phyloP scores from a whole-genome alignment of 352 stramenopile genomes.

The Pythium sukuiense region DNA sequence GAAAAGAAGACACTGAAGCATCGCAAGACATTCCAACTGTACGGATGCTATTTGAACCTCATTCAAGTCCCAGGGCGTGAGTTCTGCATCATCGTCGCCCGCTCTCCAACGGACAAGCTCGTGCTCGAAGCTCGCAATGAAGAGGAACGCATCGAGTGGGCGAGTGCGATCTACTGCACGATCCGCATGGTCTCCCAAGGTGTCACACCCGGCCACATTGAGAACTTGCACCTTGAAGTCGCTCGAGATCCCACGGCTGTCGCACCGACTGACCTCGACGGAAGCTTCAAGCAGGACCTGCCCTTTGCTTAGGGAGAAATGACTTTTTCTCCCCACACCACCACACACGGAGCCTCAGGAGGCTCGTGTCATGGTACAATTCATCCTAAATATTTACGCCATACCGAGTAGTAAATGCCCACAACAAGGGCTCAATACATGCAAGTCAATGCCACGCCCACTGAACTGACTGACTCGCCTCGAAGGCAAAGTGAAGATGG shows the following conservation, averaged over 20 bases:
- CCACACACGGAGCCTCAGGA: neutral
- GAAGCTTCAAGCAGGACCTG: slow-evolving; percentile 21
- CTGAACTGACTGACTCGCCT: too few species aligned
- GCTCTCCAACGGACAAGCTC: slow-evolving; percentile 84
- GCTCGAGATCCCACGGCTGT: slow-evolving; percentile 16
- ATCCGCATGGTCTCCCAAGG: slow-evolving; percentile 87
- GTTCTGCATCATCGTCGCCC: slow-evolving; percentile 81
- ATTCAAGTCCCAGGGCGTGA: slow-evolving; percentile 69
- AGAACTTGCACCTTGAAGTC: slow-evolving; percentile 69
- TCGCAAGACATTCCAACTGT: slow-evolving; percentile 82
- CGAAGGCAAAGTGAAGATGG: neutral
- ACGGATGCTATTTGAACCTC: slow-evolving; percentile 84
- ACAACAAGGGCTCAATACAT: slow-evolving; percentile 2
- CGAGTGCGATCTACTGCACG: slow-evolving; percentile 85
- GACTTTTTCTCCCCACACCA: neutral
- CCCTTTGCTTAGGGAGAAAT: slow-evolving; percentile 5
- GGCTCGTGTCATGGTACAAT: slow-evolving; percentile 13
- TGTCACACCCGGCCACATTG: slow-evolving; percentile 80
- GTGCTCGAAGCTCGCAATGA: slow-evolving; percentile 68
- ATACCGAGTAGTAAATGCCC: neutral
- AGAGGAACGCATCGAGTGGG: slow-evolving; percentile 86
- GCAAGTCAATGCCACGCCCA: neutral
- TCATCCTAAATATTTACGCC: slow-evolving; percentile 7
- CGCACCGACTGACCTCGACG: slow-evolving; percentile 13
- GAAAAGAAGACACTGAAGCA: slow-evolving; percentile 60